Conservation (phyloP, 2,329 filamentous ascomycete species). For the Conoideocrella luteorostrata region DNA sequence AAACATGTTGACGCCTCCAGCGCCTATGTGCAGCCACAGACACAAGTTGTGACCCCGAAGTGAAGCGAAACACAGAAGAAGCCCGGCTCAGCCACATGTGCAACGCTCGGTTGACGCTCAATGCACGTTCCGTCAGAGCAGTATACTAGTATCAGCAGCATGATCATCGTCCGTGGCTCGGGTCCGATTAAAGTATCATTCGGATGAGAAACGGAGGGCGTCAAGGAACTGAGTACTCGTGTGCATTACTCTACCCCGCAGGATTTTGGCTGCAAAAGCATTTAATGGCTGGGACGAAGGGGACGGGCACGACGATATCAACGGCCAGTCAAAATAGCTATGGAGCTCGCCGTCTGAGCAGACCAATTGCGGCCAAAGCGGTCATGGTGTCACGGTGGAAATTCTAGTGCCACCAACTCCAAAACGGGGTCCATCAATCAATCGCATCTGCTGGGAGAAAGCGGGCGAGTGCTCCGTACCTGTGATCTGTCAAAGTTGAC, state of each 20-base stretch:
- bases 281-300: too few relatives aligned
- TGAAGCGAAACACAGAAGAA: neutral
- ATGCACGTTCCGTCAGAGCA: neutral
- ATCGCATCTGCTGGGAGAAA: neutral
- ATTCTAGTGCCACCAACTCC: neutral
- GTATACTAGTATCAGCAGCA: neutral
- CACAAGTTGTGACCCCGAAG: neutral
- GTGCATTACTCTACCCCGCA: neutral
- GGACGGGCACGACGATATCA: neutral
- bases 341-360: neutral
- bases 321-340: neutral
- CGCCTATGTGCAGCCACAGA: conserved; percentile 1
- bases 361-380: neutral
- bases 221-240: neutral
- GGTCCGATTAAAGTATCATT: conserved; percentile 7
- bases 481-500: neutral
- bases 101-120: neutral
- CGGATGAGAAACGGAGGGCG: conserved; percentile 5
- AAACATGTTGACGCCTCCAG: neutral
- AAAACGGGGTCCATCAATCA: neutral
- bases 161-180: conserved; percentile 4
- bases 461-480: too few relatives aligned
- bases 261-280: neutral
- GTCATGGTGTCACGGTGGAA: neutral
- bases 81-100: too few relatives aligned